Conservation (phyloP, 106 monocot species). For the Phalaenopsis equestris region DNA sequence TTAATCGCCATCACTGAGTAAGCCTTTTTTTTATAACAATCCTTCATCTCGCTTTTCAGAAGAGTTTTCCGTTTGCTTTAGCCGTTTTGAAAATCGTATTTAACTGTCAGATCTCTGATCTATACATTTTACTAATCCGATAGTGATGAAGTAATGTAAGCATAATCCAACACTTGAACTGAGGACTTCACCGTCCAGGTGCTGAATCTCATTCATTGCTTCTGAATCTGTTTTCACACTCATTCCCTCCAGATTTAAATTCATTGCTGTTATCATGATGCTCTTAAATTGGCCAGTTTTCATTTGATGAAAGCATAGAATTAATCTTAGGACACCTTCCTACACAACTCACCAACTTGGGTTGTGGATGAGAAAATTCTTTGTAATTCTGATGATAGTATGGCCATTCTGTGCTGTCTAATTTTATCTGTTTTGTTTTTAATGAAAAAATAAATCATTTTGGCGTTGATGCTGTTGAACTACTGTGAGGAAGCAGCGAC, state of each 20-base stretch:
- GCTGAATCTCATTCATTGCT: conserved; percentile 10
- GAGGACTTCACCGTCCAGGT: not conserved
- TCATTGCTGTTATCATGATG: not conserved
- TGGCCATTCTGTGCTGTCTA: not conserved
- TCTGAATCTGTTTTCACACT: conserved; percentile 14
- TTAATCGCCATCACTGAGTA: conserved; percentile 21
- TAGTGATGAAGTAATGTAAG: conserved; percentile 17
- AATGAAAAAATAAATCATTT: not conserved
- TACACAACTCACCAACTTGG: conserved; percentile 9
- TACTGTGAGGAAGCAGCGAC: conserved; percentile 18
- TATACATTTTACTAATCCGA: not conserved
- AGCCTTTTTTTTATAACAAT: not conserved
- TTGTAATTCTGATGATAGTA: not conserved
- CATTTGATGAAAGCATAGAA: conserved; percentile 24
- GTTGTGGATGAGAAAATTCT: conserved; percentile 28
- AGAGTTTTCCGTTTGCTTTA: not conserved
- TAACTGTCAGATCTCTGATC: too few species aligned
- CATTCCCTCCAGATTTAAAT: not conserved
- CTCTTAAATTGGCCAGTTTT: not conserved
- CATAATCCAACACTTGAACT: conserved; percentile 34
- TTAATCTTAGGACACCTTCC: conserved; percentile 51
- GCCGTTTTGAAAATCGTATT: not conserved
- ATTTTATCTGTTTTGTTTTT: not conserved
- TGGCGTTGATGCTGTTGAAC: not conserved
- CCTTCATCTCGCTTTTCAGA: not conserved